phyloP scores from a whole-genome alignment of 805 yeast species.

The Zygoascus biomembranicola region DNA sequence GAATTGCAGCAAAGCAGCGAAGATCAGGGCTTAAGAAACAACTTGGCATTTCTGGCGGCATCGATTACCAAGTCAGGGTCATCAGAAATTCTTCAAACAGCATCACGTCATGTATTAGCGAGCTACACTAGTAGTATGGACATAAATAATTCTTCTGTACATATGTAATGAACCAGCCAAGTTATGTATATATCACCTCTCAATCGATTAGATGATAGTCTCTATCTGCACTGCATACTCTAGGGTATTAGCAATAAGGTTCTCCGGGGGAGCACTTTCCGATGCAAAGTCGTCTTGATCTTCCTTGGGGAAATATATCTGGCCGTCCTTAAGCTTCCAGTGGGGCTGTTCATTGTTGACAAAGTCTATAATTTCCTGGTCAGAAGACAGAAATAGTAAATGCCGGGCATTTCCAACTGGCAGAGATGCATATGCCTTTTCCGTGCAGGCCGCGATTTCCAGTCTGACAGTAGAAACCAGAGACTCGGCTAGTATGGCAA shows the following conservation, averaged over 20 bases:
- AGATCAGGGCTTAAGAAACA: neutral
- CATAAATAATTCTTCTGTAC: neutral
- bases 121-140: neutral
- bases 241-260: conserved; percentile 61
- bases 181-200: too few species aligned
- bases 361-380: conserved; percentile 46
- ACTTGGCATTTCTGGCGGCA: neutral
- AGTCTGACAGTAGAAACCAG: conserved; percentile 70
- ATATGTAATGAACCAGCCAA: neutral
- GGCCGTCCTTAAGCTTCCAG: conserved; percentile 50
- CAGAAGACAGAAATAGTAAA: conserved; percentile 59
- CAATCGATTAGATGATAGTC: conserved; percentile 56
- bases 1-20: neutral
- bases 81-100: neutral
- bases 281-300: conserved; percentile 33
- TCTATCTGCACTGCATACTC: conserved; percentile 87
- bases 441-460: conserved; percentile 80
- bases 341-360: conserved; percentile 41
- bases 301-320: conserved; percentile 29
- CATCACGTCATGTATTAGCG: neutral
- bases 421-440: conserved; percentile 62
- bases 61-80: neutral
- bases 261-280: conserved; percentile 30
- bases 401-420: conserved; percentile 80
- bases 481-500: conserved; percentile 65